phyloP scores from a whole-genome alignment of 768 basidiomycete species.

The Tricholoma saponaceum region DNA sequence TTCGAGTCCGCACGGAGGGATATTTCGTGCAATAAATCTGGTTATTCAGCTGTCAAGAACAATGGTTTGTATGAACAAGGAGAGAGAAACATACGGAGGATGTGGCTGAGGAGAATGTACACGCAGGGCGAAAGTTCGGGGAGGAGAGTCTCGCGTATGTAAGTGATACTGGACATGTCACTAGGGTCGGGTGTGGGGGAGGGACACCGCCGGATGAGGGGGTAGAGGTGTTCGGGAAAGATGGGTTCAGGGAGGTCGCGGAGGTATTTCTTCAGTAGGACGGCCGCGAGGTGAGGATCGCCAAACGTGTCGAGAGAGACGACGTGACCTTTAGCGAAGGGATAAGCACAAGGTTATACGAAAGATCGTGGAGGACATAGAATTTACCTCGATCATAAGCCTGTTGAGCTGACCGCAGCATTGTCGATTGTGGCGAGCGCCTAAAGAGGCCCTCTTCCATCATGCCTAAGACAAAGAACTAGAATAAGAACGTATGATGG shows the following conservation, averaged over 20 bases:
- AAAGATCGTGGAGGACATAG: not conserved
- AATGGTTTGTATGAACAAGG: not conserved
- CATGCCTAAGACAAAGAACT: slow-evolving; percentile 36
- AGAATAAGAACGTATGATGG: not conserved
- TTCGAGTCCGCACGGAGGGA: slow-evolving; percentile 64
- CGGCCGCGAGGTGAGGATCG: slow-evolving; percentile 79
- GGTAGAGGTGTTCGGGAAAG: slow-evolving; percentile 70
- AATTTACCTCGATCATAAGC: slow-evolving; percentile 76
- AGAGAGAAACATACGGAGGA: slow-evolving; percentile 48
- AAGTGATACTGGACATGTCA: slow-evolving; percentile 55
- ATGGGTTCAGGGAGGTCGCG: slow-evolving; percentile 75
- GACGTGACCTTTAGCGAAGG: slow-evolving; percentile 53
- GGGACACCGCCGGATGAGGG: slow-evolving; percentile 66
- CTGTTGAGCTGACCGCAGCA: slow-evolving; percentile 72
- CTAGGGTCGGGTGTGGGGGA: slow-evolving; percentile 42
- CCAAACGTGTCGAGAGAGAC: slow-evolving; percentile 73
- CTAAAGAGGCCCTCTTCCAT: slow-evolving; percentile 79
- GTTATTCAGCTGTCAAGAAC: no score
- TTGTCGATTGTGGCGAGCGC: slow-evolving; percentile 67
- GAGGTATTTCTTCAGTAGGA: slow-evolving; percentile 82
- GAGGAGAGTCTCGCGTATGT: slow-evolving; percentile 66
- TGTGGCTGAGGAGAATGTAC: slow-evolving; percentile 68
- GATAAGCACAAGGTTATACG: not conserved
- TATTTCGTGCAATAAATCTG: slow-evolving; percentile 79
- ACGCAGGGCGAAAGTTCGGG: slow-evolving; percentile 66